These are phyloP conservation scores for Alectoria sarmentosa DNA, from an alignment of 495 filamentous ascomycete genomes.

Conservation along the genomic window DNA sequence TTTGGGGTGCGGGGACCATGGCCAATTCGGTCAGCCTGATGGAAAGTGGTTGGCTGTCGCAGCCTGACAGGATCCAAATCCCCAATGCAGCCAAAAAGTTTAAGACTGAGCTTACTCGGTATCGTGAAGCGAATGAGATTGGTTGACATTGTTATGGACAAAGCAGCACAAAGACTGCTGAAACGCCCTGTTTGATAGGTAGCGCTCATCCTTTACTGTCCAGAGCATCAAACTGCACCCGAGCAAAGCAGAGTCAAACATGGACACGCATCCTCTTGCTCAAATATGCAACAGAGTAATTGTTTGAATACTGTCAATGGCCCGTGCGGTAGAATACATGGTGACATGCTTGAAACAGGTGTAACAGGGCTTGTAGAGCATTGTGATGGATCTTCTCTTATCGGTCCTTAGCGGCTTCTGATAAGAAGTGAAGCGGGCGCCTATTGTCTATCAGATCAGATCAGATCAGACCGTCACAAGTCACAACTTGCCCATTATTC, in stretches of 20 bases:
- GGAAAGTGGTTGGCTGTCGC: background rate
- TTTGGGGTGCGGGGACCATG: background rate
- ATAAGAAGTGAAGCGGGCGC: background rate
- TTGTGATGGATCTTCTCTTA: background rate
- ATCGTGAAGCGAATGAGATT: background rate
- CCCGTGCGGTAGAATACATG: no score
- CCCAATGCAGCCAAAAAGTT: slow-evolving; percentile 6
- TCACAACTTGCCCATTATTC: background rate
- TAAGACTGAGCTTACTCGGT: slow-evolving; percentile 8
- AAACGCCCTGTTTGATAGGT: background rate
- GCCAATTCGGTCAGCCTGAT: slow-evolving; percentile 2
- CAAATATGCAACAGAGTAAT: background rate
- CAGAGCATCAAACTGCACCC: background rate
- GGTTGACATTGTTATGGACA: background rate
- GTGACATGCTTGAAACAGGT: background rate
- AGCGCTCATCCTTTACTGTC: background rate
- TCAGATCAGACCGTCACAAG: no score
- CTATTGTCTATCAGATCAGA: no score
- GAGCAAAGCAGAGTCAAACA: background rate
- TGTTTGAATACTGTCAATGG: background rate
- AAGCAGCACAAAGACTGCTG: background rate
- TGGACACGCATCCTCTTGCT: background rate
- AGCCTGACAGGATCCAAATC: slow-evolving; percentile 1
- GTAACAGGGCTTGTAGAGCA: background rate
- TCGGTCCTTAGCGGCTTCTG: background rate